phyloP scores from a whole-genome alignment of 1,284 basidiomycete species.

The Ganoderma sp. region DNA sequence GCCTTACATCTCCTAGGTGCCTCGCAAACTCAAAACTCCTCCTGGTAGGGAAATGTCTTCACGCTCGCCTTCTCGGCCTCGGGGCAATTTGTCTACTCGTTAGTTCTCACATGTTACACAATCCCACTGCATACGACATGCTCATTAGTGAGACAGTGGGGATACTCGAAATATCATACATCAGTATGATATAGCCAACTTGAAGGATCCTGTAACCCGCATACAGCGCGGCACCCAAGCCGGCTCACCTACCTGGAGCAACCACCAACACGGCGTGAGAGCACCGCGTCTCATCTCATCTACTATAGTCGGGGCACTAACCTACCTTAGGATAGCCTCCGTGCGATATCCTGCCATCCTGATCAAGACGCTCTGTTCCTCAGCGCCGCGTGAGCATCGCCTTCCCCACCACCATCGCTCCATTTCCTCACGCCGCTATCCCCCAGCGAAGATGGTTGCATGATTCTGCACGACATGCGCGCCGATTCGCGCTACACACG shows the following conservation, averaged over 20 bases:
- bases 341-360: conserved; percentile 66
- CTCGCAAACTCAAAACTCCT: conserved; percentile 19
- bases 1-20: not conserved
- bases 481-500: conserved; percentile 41
- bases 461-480: conserved; percentile 63
- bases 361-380: conserved; percentile 68
- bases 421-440: not conserved
- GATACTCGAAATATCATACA: conserved; percentile 64
- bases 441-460: conserved; percentile 68
- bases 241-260: conserved; percentile 11
- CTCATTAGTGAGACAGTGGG: conserved; percentile 49
- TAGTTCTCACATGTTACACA: conserved; percentile 35
- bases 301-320: not conserved
- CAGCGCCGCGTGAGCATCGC: conserved; percentile 59
- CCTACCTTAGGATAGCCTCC: conserved; percentile 59
- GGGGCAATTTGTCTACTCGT: conserved; percentile 70
- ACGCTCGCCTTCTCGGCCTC: conserved; percentile 69
- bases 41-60: conserved; percentile 68
- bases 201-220: conserved; percentile 30
- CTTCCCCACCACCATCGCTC: not conserved
- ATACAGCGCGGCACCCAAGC: conserved; percentile 13
- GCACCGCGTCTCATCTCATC: not conserved
- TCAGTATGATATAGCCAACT: conserved; percentile 58
- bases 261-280: conserved; percentile 21
- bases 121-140: conserved; percentile 8